A percentile compares a stretch with the other conserved stretches of the same genome.
phyloP scores from a whole-genome alignment of 2,329 filamentous ascomycete species.

The Sporothrix globosa region DNA sequence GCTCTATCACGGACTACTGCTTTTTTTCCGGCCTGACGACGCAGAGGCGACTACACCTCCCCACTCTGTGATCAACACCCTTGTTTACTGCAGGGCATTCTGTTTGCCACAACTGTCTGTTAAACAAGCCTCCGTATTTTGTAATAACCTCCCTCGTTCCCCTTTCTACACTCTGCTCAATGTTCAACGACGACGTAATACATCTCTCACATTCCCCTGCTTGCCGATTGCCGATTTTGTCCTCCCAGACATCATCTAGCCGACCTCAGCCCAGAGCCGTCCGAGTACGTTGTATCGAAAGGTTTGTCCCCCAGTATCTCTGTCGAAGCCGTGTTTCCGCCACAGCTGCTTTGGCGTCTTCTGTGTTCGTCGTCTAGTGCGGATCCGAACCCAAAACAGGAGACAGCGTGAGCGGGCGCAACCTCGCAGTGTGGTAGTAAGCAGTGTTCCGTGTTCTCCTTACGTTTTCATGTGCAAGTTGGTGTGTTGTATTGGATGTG shows the following conservation, averaged over 20 bases:
- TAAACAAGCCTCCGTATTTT: not conserved
- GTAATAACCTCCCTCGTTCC: not conserved
- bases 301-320: conserved; percentile 8
- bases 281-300: not conserved
- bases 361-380: not conserved
- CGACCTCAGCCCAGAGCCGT: not conserved
- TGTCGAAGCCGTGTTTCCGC: not conserved
- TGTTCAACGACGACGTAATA: too few relatives aligned
- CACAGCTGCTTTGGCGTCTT: not conserved
- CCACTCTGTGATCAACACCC: too few relatives aligned
- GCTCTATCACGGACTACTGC: not conserved
- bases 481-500: not conserved
- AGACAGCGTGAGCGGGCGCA: not conserved
- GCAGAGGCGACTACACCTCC: too few relatives aligned
- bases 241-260: not conserved
- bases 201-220: conserved; percentile 12
- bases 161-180: not conserved
- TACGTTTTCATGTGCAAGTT: conserved; percentile 13
- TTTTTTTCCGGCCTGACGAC: too few relatives aligned
- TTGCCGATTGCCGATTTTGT: conserved; percentile 13
- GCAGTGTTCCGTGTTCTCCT: not conserved
- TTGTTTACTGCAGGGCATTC: too few relatives aligned
- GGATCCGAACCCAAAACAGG: conserved; percentile 16
- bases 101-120: too few relatives aligned
- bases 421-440: not conserved